phyloP scores from a whole-genome alignment of 805 yeast genomes.

The Cyberlindnera euphorbiae region DNA sequence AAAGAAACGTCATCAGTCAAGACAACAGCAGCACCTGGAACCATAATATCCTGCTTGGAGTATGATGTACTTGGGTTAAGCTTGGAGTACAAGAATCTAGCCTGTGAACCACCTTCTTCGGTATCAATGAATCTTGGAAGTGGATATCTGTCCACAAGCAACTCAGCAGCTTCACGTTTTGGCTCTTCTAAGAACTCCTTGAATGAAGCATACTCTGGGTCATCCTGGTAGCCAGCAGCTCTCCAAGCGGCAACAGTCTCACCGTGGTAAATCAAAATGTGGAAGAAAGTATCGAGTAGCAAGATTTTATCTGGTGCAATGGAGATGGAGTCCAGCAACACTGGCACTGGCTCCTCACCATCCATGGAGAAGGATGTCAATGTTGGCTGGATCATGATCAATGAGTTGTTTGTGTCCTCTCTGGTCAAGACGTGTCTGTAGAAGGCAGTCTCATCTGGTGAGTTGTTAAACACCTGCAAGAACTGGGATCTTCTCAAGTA shows the following conservation, averaged over 20 bases:
- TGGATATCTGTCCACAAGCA: constrained; percentile 63
- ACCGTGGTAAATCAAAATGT: constrained; percentile 64
- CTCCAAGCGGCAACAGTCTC: constrained; percentile 63
- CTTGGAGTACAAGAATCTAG: constrained; percentile 65
- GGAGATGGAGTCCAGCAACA: constrained; percentile 58
- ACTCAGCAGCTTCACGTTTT: constrained; percentile 58
- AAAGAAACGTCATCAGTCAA: constrained; percentile 49
- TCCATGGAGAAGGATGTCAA: constrained; percentile 48
- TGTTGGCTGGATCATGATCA: constrained; percentile 68
- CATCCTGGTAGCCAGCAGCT: constrained; percentile 56
- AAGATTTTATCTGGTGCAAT: constrained; percentile 53
- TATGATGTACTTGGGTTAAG: constrained; percentile 62
- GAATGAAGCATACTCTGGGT: constrained; percentile 54
- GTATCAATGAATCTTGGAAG: constrained; percentile 69
- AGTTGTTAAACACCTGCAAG: constrained; percentile 60
- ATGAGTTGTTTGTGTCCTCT: constrained; percentile 56
- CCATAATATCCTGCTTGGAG: constrained; percentile 30
- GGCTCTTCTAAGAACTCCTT: constrained; percentile 58
- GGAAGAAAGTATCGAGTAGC: constrained; percentile 65
- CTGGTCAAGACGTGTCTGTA: constrained; percentile 57
- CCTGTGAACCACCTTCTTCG: constrained; percentile 74
- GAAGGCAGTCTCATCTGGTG: constrained; percentile 69
- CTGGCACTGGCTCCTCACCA: constrained; percentile 52
- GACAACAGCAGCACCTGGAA: constrained; percentile 34
- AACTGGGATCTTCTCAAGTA: constrained; percentile 64